A percentile compares a stretch with the other conserved stretches of the same genome.
phyloP scores from a whole-genome alignment of 768 basidiomycete genomes.

The Mycena indigotica region DNA sequence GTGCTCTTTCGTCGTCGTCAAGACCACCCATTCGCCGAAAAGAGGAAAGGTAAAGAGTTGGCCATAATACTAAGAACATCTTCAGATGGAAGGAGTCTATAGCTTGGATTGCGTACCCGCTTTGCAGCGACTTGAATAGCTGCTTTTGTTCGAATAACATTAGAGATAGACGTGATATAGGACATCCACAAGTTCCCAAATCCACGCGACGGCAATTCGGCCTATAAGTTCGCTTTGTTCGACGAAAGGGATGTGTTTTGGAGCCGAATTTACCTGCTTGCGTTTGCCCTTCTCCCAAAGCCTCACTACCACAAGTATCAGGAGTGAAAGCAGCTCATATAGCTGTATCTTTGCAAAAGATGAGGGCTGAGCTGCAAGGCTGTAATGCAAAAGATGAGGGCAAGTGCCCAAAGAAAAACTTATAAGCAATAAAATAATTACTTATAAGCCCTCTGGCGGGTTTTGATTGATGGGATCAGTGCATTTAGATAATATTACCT shows the following conservation, averaged over 20 bases:
- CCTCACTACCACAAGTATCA: too few species aligned
- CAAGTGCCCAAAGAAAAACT: too few species aligned
- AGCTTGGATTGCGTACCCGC: background rate
- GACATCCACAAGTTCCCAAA: slow-evolving; percentile 3
- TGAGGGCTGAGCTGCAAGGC: too few species aligned
- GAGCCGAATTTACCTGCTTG: slow-evolving; percentile 1
- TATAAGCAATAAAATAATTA: too few species aligned
- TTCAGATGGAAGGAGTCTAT: background rate
- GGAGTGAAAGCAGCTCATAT: too few species aligned
- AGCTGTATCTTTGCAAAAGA: too few species aligned
- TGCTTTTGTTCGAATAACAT: background rate
- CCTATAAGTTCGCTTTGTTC: background rate
- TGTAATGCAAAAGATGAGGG: too few species aligned
- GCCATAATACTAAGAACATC: slow-evolving; percentile 10
- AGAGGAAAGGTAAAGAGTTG: slow-evolving; percentile 15
- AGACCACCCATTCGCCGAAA: slow-evolving; percentile 17
- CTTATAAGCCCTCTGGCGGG: too few species aligned
- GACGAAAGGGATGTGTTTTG: background rate
- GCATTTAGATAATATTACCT: too few species aligned
- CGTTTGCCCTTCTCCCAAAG: slow-evolving; percentile 4
- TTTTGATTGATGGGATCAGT: too few species aligned
- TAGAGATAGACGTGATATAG: slow-evolving; percentile 1
- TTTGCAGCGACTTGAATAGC: background rate
- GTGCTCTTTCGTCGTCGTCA: slow-evolving; percentile 10
- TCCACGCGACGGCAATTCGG: slow-evolving; percentile 3